A percentile compares a stretch with the other conserved stretches of the same genome.
Evolutionary conservation across 2,329 filamentous ascomycete species (phyloP).

Genomic region (Cercospora canescens): DNA sequence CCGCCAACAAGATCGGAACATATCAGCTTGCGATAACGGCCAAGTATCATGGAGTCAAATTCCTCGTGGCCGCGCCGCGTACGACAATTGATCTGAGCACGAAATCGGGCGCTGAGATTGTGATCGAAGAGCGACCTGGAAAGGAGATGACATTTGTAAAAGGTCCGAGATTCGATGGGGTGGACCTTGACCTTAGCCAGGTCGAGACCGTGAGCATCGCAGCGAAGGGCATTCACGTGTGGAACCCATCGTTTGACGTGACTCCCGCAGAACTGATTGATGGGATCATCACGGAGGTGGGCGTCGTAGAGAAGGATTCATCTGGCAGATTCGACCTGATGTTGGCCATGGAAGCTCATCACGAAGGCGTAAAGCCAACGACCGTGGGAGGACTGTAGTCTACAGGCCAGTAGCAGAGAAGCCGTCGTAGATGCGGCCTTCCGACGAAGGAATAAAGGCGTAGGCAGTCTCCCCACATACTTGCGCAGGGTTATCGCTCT

Average conservation of each 20-base stretch:
- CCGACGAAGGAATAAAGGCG: background rate
- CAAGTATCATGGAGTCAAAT: conserved; percentile 83
- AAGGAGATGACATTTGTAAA: conserved; percentile 83
- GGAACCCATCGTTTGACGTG: conserved; percentile 97
- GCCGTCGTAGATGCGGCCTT: background rate
- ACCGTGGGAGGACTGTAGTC: conserved; percentile 33
- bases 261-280: conserved; percentile 89
- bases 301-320: conserved; percentile 74
- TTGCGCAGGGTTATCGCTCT: background rate
- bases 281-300: conserved; percentile 89
- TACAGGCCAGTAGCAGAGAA: background rate
- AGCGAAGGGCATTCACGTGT: conserved; percentile 74
- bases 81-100: conserved; percentile 91
- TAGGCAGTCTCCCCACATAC: background rate
- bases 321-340: conserved; percentile 65
- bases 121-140: conserved; percentile 82
- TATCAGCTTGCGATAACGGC: conserved; percentile 92
- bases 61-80: conserved; percentile 89
- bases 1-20: conserved; percentile 97
- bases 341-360: conserved; percentile 34
- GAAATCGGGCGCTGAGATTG: conserved; percentile 73
- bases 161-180: conserved; percentile 65
- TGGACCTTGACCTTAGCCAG: conserved; percentile 62
- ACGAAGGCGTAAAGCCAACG: conserved; percentile 36
- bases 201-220: conserved; percentile 79